A percentile compares a stretch with the other conserved stretches of the same genome.
phyloP scores from a whole-genome alignment of 2,329 filamentous ascomycete species.

The Coniochaeta pulveracea region DNA sequence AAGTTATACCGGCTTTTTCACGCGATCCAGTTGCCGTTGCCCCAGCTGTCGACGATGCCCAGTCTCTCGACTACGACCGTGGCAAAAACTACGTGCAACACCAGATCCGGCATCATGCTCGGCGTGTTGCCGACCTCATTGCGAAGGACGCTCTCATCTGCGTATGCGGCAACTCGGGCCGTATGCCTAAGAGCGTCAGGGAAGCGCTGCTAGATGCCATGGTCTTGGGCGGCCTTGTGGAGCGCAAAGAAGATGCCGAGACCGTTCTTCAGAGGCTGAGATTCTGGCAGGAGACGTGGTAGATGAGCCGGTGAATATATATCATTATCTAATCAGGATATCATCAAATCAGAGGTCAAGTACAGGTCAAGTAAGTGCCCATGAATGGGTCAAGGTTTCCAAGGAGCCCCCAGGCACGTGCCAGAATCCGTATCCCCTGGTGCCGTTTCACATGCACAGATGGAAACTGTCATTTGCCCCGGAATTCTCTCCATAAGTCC shows the following conservation, averaged over 20 bases:
- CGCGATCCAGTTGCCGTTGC: conserved; percentile 22
- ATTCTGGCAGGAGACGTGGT: conserved; percentile 53
- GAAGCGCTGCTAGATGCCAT: conserved; percentile 38
- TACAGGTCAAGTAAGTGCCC: too few relatives aligned
- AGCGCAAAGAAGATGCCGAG: conserved; percentile 25
- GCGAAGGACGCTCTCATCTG: conserved; percentile 31
- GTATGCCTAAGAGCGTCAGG: conserved; percentile 46
- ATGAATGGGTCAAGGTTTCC: too few relatives aligned
- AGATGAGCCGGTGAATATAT: conserved; percentile 6
- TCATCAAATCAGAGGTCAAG: too few relatives aligned
- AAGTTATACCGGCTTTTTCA: conserved; percentile 35
- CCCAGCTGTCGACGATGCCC: conserved; percentile 5
- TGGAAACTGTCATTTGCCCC: too few relatives aligned
- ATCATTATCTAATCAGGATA: too few relatives aligned
- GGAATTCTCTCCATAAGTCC: too few relatives aligned
- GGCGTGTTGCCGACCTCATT: conserved; percentile 24
- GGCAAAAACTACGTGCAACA: conserved; percentile 47
- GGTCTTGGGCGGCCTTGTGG: conserved; percentile 21
- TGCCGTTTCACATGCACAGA: too few relatives aligned
- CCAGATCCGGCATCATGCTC: conserved; percentile 31
- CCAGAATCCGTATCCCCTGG: too few relatives aligned
- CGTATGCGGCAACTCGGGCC: conserved; percentile 45
- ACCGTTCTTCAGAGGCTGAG: conserved; percentile 21
- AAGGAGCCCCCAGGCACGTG: too few relatives aligned
- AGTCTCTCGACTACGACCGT: conserved; percentile 10